Percentiles rank a stretch among this genome's conserved stretches.
phyloP scores from a whole-genome alignment of 2,329 filamentous ascomycete genomes.

The Fusarium floridanum region DNA sequence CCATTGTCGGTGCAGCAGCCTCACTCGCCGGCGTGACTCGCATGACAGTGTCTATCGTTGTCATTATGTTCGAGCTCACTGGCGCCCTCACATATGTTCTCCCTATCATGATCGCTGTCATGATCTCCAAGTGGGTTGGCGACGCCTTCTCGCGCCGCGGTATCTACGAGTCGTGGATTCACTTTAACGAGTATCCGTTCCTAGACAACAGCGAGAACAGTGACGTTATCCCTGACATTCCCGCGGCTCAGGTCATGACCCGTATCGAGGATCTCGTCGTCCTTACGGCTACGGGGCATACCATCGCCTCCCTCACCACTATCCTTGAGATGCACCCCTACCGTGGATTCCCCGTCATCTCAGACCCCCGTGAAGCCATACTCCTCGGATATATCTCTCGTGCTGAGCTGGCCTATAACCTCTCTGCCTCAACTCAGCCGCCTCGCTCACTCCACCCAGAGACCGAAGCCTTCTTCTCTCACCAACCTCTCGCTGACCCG shows the following conservation, averaged over 20 bases:
- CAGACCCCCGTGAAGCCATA: conserved; percentile 79
- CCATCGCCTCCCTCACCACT: conserved; percentile 78
- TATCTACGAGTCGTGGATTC: conserved; percentile 99
- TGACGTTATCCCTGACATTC: conserved; percentile 79
- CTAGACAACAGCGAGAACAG: conserved; percentile 92
- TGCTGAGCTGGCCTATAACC: conserved; percentile 86
- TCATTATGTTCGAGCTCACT: conserved; percentile 99
- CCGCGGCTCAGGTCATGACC: conserved; percentile 92
- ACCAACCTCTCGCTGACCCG: conserved; percentile 85
- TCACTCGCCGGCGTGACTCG: conserved; percentile 94
- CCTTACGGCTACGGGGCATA: conserved; percentile 89
- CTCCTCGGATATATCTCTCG: conserved; percentile 95
- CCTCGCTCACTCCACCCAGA: conserved; percentile 74
- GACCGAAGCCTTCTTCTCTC: conserved; percentile 86
- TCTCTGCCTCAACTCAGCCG: conserved; percentile 66
- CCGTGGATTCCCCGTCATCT: conserved; percentile 92
- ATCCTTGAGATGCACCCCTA: conserved; percentile 82
- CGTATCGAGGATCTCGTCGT: conserved; percentile 90
- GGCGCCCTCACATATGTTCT: conserved; percentile 96
- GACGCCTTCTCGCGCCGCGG: conserved; percentile 93
- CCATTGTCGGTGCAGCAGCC: conserved; percentile 94
- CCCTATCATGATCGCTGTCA: conserved; percentile 98
- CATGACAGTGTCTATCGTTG: conserved; percentile 98
- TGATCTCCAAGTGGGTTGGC: conserved; percentile 98
- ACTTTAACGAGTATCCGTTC: conserved; percentile 94